Percentiles rank a stretch among this genome's conserved stretches.
Evolutionary conservation across 495 filamentous ascomycete genomes (phyloP).

Genomic region (Chaetomidium leptoderma): DNA sequence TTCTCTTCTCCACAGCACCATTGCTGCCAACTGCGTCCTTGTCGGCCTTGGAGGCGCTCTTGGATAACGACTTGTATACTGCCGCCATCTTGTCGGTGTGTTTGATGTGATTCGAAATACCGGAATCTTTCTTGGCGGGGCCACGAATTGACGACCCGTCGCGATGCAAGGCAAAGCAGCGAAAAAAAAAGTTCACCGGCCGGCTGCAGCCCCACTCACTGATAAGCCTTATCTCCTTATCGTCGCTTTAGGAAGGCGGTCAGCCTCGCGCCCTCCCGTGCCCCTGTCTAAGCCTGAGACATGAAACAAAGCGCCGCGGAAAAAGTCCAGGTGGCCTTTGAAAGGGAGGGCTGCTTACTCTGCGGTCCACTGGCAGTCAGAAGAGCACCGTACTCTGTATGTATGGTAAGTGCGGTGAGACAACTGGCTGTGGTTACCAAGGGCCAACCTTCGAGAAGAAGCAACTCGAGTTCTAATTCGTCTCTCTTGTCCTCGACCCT

Average conservation of each 20-base stretch:
- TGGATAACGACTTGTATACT: conserved; percentile 90
- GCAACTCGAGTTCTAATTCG: too few relatives aligned
- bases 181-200: conserved; percentile 31
- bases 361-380: background rate
- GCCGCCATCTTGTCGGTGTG: conserved; percentile 65
- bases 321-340: conserved; percentile 9
- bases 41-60: conserved; percentile 46
- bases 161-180: background rate
- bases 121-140: conserved; percentile 15
- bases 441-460: too few relatives aligned
- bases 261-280: background rate
- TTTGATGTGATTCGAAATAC: background rate
- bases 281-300: conserved; percentile 7
- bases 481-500: too few relatives aligned
- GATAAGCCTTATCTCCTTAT: conserved; percentile 30
- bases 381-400: background rate
- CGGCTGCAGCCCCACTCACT: conserved; percentile 14
- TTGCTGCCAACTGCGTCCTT: conserved; percentile 38
- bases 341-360: background rate
- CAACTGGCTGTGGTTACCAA: background rate
- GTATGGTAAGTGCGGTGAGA: background rate
- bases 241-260: conserved; percentile 14
- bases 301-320: conserved; percentile 1
- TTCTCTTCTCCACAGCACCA: conserved; percentile 44
- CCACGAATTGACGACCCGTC: conserved; percentile 1